Evolutionary conservation across 1,139 yeast genomes (phyloP), one percentile per base, ranked within the genome.

Genomic region (Entelexis sorbosivorans): DNA sequence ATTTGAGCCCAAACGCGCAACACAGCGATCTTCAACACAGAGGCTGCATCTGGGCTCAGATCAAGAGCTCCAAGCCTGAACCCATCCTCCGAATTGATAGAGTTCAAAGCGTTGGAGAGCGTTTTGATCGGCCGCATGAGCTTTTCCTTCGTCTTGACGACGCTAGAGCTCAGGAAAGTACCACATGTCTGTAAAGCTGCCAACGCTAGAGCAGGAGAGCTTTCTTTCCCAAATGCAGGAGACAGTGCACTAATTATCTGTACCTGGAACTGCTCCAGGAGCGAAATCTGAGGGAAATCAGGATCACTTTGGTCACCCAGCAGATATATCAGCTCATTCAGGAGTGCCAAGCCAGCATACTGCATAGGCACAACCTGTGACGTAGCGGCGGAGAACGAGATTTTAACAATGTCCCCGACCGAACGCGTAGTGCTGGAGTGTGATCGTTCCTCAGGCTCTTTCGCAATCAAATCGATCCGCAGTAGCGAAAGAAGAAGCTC

Each of bases 201-300:
- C 19, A 85, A 78, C 5, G 93, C 88, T 0, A 87, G 76, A 44
- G 76, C 76, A 0, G 93, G 78, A 26, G 83, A 81, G 51, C 88
- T 81, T 28, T 81, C 88, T 2, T 76, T 71, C 40, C 76, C 76
- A 67, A 91, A 91, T n/a, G 95, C 87, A 0, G 97, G 96, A 47
- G 88, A 77, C 54, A 91, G 73, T 0, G 97, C 95, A 56, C 95
- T 82, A 13, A 87, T 82, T 17, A 91, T 84, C 61, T 88, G 96
- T 0, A 97, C 97, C 62, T 91, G 96, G 61, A 85, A 95, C 65
- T 88, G 96, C 60, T 86, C 95, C 52, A 91, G 70, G 13, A 88
- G 73, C 0, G 93, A 78, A 11, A 77, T 77, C 2, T 81, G 80
- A 0, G 85, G 81, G 60, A 81, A 82, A 44, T 82, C 75, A 0